Evolutionary conservation across 2,329 filamentous ascomycete genomes (phyloP), one percentile per base, ranked within the genome.

Genomic region (Verruconis gallopava): DNA sequence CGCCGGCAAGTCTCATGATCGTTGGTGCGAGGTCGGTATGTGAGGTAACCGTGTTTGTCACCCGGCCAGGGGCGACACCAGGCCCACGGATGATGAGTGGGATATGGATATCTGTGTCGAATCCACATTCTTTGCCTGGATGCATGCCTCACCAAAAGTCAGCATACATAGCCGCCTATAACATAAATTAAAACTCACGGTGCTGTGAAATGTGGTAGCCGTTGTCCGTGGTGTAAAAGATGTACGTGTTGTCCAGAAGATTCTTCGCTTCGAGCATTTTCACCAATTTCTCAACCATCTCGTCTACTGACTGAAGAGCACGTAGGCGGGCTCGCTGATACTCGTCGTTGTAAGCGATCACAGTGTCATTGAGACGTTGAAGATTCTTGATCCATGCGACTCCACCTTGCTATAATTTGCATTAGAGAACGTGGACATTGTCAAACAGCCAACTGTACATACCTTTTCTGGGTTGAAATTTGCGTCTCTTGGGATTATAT

Each of bases 391-490:
- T 54, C 68, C 67, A 72, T 38, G 60, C 64, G 1, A 62, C 66
- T 4, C 66, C 62, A 37, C 59, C 63, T 9, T 30, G 9, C n/a
- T n/a, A n/a, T n/a, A n/a, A n/a, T n/a, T n/a, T n/a, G n/a, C n/a
- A n/a, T n/a, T n/a, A n/a, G n/a, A 17, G 13, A 9, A 15, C 9
- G n/a, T n/a, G n/a, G n/a, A n/a, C n/a, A n/a, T n/a, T n/a, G n/a
- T n/a, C n/a, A n/a, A n/a, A n/a, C n/a, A n/a, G n/a, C n/a, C n/a
- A n/a, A n/a, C n/a, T n/a, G n/a, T n/a, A n/a, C n/a, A n/a, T 9
- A n/a, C 25, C 47, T 63, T 59, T 2, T 73, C 67, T 0, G 79
- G 78, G 48, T 85, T 85, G 57, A 84, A 85, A 53, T 75, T 74
- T 0, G 65, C 59, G 0, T 69, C 76, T 5, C 80, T 64, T 0